These are phyloP conservation scores for Chalciporus chontae DNA, from an alignment of 768 basidiomycete genomes.

Conservation along the genomic window DNA sequence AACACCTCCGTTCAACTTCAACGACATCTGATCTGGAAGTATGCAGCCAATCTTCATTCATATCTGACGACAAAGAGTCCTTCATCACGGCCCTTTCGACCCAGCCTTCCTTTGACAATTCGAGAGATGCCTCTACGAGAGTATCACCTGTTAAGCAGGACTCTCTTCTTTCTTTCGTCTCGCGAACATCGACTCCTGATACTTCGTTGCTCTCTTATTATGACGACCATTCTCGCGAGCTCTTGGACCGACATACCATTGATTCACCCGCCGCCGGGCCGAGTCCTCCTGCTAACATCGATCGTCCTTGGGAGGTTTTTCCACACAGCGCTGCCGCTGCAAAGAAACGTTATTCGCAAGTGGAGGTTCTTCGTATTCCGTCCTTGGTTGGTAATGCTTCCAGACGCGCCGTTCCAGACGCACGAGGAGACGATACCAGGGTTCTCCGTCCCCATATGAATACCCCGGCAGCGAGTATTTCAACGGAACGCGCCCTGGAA, in stretches of 20 bases:
- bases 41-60: slow-evolving; percentile 13
- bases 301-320: neutral
- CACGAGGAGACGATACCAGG: neutral
- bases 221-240: slow-evolving; percentile 13
- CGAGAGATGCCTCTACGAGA: slow-evolving; percentile 14
- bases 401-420: neutral
- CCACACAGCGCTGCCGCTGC: neutral
- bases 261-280: neutral
- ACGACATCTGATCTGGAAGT: slow-evolving; percentile 8
- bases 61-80: slow-evolving; percentile 20
- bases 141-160: slow-evolving; percentile 16
- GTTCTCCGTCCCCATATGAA: neutral
- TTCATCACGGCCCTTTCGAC: slow-evolving; percentile 24
- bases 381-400: neutral
- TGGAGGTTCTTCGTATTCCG: neutral
- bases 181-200: slow-evolving; percentile 21
- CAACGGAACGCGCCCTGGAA: neutral
- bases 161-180: slow-evolving; percentile 16
- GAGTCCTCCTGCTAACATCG: neutral
- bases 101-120: slow-evolving; percentile 19
- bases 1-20: slow-evolving; percentile 7
- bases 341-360: neutral
- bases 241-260: neutral
- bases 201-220: slow-evolving; percentile 25
- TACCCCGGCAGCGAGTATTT: neutral